These are phyloP conservation scores for Colletotrichum eleusines DNA, from an alignment of 2,329 filamentous ascomycete genomes.

Conservation along the genomic window DNA sequence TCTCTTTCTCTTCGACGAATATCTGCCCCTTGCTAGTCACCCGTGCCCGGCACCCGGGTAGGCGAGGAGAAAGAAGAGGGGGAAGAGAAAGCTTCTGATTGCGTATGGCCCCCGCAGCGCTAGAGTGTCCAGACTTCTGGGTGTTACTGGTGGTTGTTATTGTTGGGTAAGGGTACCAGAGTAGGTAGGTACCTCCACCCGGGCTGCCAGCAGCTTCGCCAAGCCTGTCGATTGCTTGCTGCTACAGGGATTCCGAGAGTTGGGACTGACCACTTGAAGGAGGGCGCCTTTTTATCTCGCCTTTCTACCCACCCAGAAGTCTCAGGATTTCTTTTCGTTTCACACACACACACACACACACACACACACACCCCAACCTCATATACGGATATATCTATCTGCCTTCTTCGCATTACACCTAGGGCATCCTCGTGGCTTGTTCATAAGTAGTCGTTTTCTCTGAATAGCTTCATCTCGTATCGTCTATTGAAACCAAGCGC, in stretches of 20 bases:
- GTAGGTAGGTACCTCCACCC: conserved; percentile 13
- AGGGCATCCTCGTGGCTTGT: background rate
- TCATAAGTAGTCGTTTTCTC: background rate
- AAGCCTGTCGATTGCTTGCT: conserved; percentile 11
- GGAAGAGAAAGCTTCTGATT: conserved; percentile 13
- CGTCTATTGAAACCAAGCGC: background rate
- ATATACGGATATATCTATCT: conserved; percentile 3
- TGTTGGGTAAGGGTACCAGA: conserved; percentile 20
- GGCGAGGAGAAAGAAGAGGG: background rate
- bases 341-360: conserved; percentile 19
- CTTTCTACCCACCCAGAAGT: conserved; percentile 11
- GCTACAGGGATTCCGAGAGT: conserved; percentile 5
- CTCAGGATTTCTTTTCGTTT: conserved; percentile 20
- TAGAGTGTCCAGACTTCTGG: background rate
- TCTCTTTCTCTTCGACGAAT: conserved; percentile 12
- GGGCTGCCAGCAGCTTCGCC: conserved; percentile 8
- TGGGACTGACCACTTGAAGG: conserved; percentile 12
- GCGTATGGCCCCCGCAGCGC: conserved; percentile 21
- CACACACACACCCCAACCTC: background rate
- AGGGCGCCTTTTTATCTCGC: conserved; percentile 34
- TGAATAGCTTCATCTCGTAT: background rate
- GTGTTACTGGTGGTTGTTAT: background rate
- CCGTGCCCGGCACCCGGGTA: no score
- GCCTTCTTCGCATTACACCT: background rate
- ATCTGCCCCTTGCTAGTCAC: conserved; percentile 19